phyloP scores from a whole-genome alignment of 768 basidiomycete species.

The Cystofilobasidium bisporidii region DNA sequence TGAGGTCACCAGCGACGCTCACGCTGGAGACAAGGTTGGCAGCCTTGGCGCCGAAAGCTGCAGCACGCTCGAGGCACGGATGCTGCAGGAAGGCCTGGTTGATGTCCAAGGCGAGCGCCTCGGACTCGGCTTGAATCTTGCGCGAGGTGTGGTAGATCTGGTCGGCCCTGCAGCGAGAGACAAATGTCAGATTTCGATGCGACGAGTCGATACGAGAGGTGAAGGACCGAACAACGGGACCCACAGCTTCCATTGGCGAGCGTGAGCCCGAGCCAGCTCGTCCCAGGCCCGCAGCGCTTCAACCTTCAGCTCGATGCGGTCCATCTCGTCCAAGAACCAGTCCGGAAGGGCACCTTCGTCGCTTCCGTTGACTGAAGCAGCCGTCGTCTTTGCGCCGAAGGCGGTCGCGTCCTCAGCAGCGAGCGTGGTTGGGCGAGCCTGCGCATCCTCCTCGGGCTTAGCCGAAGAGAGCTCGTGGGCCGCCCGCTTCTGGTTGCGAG shows the following conservation, averaged over 20 bases:
- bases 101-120: conserved; percentile 8
- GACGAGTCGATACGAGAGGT: not conserved
- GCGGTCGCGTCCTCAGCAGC: no score
- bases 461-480: not conserved
- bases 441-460: not conserved
- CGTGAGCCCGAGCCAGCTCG: not conserved
- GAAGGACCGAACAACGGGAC: not conserved
- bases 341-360: conserved; percentile 16
- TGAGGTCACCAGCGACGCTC: not conserved
- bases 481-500: conserved; percentile 8
- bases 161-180: conserved; percentile 8
- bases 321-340: conserved; percentile 28
- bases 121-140: not conserved
- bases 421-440: no score
- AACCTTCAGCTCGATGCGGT: conserved; percentile 14
- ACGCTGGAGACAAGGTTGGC: conserved; percentile 5
- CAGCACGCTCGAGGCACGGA: not conserved
- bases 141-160: conserved; percentile 17
- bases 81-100: conserved; percentile 13
- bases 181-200: not conserved
- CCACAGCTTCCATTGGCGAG: conserved; percentile 24
- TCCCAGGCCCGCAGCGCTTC: not conserved
- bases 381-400: no score
- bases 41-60: not conserved
- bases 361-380: no score